phyloP scores from a whole-genome alignment of 148 eudicot genomes.

The Dianthus caryophyllus region DNA sequence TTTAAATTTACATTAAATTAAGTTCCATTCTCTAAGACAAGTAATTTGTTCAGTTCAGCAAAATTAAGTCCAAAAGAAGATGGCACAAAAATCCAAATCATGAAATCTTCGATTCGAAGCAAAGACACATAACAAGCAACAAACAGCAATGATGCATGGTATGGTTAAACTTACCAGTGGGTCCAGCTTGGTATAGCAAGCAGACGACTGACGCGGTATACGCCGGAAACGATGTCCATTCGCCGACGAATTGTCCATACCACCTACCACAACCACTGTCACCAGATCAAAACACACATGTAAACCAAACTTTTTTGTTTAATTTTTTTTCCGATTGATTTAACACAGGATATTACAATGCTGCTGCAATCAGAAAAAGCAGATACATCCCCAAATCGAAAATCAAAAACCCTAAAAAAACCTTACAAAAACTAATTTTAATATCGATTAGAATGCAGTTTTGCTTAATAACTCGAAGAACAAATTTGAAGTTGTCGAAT shows the following conservation, averaged over 20 bases:
- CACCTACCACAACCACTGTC: slow-evolving; percentile 2
- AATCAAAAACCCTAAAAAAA: not conserved
- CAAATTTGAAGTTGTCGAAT: not conserved
- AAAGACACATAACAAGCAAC: too few relatives aligned
- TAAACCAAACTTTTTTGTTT: not conserved
- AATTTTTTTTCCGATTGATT: not conserved
- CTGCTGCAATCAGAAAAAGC: not conserved
- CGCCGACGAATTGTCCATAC: slow-evolving; percentile 50
- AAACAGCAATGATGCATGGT: not conserved
- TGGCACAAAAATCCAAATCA: too few relatives aligned
- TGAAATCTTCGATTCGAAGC: too few relatives aligned
- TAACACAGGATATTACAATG: not conserved
- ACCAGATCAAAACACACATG: not conserved
- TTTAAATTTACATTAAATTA: not conserved
- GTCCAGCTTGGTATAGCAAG: slow-evolving; percentile 60
- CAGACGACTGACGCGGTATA: slow-evolving; percentile 54
- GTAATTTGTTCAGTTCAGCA: too few relatives aligned
- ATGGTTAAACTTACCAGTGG: slow-evolving; percentile 63
- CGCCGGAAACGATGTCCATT: slow-evolving; percentile 75
- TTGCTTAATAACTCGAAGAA: not conserved
- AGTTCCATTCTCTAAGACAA: too few relatives aligned
- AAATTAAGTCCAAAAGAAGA: too few relatives aligned
- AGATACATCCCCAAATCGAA: not conserved
- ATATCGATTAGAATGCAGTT: not conserved
- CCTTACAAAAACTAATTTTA: not conserved